Percentiles rank a stretch among this genome's conserved stretches.
Evolutionary conservation across 108 stramenopile genomes (phyloP).

Genomic region (Cyclotella baltica): DNA sequence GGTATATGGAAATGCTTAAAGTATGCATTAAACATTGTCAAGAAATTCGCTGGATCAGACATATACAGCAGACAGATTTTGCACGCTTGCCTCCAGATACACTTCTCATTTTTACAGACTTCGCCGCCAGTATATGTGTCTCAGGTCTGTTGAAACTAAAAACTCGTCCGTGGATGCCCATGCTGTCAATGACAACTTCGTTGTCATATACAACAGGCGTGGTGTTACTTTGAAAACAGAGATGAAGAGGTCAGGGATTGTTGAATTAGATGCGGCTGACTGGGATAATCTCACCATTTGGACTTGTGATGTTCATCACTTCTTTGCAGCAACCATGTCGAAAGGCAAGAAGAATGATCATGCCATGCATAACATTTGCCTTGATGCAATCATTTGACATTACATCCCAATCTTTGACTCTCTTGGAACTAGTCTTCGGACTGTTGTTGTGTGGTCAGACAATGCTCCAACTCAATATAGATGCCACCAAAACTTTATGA

Average conservation of each 20-base stretch:
- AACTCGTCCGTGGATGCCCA: slow-evolving; percentile 25
- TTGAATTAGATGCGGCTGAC: neutral
- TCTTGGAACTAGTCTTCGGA: neutral
- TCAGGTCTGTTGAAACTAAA: slow-evolving; percentile 2
- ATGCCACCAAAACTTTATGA: slow-evolving; percentile 18
- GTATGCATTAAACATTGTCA: slow-evolving; percentile 26
- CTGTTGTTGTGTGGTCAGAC: slow-evolving; percentile 26
- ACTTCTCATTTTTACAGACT: slow-evolving; percentile 26
- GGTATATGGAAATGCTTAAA: neutral
- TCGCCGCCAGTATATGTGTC: slow-evolving; percentile 16
- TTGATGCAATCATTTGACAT: slow-evolving; percentile 9
- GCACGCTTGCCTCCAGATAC: neutral
- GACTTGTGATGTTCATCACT: neutral
- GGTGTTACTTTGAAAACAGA: neutral
- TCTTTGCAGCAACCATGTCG: slow-evolving; percentile 7
- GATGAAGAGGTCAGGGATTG: slow-evolving; percentile 2
- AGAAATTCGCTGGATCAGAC: slow-evolving; percentile 21
- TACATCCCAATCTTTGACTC: neutral
- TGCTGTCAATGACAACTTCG: slow-evolving; percentile 22
- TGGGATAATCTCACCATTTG: neutral
- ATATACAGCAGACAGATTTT: slow-evolving; percentile 12
- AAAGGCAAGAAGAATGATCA: slow-evolving; percentile 35
- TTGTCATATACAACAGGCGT: slow-evolving; percentile 16
- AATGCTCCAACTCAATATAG: slow-evolving; percentile 13
- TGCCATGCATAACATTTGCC: slow-evolving; percentile 21